Evolutionary conservation across 805 yeast genomes (phyloP), one percentile per base, ranked within the genome.

Genomic region (Grigorovia transvaalensis): DNA sequence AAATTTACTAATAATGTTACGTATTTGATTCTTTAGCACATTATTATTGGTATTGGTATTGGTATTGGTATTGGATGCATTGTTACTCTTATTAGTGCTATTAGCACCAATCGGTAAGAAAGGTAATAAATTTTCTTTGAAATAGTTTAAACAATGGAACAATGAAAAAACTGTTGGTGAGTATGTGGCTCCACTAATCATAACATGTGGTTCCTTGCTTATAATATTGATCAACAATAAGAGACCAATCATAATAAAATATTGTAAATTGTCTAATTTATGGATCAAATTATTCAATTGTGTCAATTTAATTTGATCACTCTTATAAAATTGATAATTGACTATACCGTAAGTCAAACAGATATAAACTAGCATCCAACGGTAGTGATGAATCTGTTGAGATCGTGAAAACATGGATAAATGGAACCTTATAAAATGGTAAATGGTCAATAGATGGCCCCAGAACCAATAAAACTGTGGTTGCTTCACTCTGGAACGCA

Each of bases 381-480:
- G 65, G 55, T 75, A 77, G 55, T 70, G 73, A 38, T 59, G 64
- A 33, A 61, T 53, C 11, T 74, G 68, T 1, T 61, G 50, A 0
- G 61, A 55, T 55, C 63, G 58, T 9, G 69, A 63, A 51, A 77
- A 73, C 50, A 79, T 71, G 8, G 82, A 73, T 40, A 70, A 41
- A 76, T 50, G 45, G 71, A 64, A 59, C 70, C 72, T 18, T 67
- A 56, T 2, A 67, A 52, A 59, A 76, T 75, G 64, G 69, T 76
- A 50, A 65, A 57, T 2, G 1, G 81, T 77, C 35, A 73, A 61
- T 13, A 77, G 71, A 65, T 84, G 87, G 17, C 85, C 84, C 29
- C 81, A 50, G 57, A 77, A 84, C 90, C 90, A 84, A 58, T 80
- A 80, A 61, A 84, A 81, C 62, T 83, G 88, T 9, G 81, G 80